Percentiles rank a stretch among this genome's conserved stretches.
These are phyloP conservation scores for Gymnopilus junonius DNA, from an alignment of 768 basidiomycete species.

Conservation along the genomic window DNA sequence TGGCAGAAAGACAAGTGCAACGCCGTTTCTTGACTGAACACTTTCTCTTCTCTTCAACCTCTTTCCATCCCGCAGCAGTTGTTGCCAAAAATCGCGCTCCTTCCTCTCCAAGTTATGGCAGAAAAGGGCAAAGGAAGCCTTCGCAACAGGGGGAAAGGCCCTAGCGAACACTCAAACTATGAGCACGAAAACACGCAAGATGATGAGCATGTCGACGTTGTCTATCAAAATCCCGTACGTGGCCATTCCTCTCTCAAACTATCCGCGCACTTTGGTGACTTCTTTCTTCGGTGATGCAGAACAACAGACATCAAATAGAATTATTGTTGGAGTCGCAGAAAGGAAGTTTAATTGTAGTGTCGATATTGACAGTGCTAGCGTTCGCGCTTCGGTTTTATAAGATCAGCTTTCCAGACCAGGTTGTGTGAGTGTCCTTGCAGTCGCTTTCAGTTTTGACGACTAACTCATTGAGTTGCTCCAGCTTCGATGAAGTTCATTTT, in stretches of 20 bases:
- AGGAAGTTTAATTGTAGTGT: conserved; percentile 67
- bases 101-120: conserved; percentile 35
- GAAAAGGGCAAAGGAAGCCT: conserved; percentile 31
- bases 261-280: not conserved
- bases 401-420: conserved; percentile 93
- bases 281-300: conserved; percentile 34
- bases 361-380: conserved; percentile 70
- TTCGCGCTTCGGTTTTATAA: conserved; percentile 92
- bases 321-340: conserved; percentile 62
- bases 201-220: conserved; percentile 54
- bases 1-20: conserved; percentile 1
- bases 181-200: conserved; percentile 43
- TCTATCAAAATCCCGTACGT: conserved; percentile 55
- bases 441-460: not conserved
- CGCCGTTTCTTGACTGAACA: not conserved
- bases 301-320: conserved; percentile 63
- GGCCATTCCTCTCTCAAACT: conserved; percentile 2
- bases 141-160: conserved; percentile 22
- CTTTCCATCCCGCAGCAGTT: conserved; percentile 4
- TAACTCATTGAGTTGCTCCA: conserved; percentile 30
- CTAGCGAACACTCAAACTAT: conserved; percentile 21
- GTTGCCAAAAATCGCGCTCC: conserved; percentile 11
- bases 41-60: not conserved
- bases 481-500: conserved; percentile 98
- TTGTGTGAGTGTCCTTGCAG: conserved; percentile 66